Conservation (phyloP, 192 early-diverging fungal species). For the Backusella psychrophila region DNA sequence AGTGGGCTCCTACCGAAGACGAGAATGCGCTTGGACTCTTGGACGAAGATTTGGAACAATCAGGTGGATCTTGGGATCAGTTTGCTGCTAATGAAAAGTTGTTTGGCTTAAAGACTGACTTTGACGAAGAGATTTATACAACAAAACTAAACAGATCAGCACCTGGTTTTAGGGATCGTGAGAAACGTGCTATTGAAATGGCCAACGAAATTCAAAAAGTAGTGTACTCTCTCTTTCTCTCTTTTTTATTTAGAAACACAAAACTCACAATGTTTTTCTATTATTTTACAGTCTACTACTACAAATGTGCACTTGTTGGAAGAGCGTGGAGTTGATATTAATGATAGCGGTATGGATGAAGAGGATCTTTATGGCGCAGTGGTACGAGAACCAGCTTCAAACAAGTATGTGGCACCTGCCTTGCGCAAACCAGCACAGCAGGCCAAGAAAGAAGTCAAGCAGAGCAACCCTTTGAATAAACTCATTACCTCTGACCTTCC, state of each 20-base stretch:
- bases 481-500: slow-evolving; percentile 24
- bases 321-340: slow-evolving; percentile 72
- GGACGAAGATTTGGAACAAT: slow-evolving; percentile 22
- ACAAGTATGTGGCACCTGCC: slow-evolving; percentile 88
- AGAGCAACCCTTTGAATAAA: slow-evolving; percentile 26
- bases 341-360: slow-evolving; percentile 77
- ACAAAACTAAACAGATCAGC: slow-evolving; percentile 84
- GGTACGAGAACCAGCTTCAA: slow-evolving; percentile 64
- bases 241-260: neutral
- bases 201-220: slow-evolving; percentile 89
- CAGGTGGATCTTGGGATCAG: slow-evolving; percentile 83
- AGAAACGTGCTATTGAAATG: slow-evolving; percentile 82
- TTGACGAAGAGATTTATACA: slow-evolving; percentile 95
- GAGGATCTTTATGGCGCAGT: slow-evolving; percentile 89
- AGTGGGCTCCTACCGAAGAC: slow-evolving; percentile 77
- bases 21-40: slow-evolving; percentile 24
- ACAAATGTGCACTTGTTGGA: slow-evolving; percentile 88
- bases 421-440: slow-evolving; percentile 53
- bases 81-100: slow-evolving; percentile 91
- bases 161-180: slow-evolving; percentile 83
- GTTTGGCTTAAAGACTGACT: slow-evolving; percentile 96
- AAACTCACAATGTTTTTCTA: neutral
- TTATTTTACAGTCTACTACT: slow-evolving; percentile 45
- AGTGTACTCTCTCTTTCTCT: neutral
- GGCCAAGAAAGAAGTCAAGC: slow-evolving; percentile 5